Evolutionary conservation across 768 basidiomycete species (phyloP).

Genomic region (Tylopilus felleus): DNA sequence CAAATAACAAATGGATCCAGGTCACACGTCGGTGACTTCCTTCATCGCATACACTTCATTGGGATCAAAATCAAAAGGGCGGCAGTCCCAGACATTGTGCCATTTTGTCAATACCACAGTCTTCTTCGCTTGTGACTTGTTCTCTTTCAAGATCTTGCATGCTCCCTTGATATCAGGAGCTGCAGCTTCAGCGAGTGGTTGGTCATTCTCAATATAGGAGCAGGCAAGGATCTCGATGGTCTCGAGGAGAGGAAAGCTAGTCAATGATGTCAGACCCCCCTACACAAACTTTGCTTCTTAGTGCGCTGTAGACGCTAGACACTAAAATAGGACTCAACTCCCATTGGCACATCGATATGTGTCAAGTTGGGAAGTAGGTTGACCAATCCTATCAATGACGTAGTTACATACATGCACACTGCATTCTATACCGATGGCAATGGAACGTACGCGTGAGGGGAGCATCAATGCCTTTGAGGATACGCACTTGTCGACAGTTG

Average conservation of each 20-base stretch:
- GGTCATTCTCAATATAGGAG: neutral
- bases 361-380: constrained; percentile 8
- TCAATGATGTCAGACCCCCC: neutral
- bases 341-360: neutral
- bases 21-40: constrained; percentile 3
- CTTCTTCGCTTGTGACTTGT: constrained; percentile 5
- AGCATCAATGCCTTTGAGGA: constrained; percentile 5
- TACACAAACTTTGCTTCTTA: neutral
- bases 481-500: neutral
- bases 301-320: neutral
- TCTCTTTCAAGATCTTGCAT: neutral
- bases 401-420: neutral
- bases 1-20: neutral
- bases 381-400: constrained; percentile 1
- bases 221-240: neutral
- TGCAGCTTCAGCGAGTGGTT: neutral
- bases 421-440: constrained; percentile 4
- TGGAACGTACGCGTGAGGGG: neutral
- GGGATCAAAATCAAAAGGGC: neutral
- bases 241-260: neutral
- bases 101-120: neutral
- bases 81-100: neutral
- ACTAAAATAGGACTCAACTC: neutral
- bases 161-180: neutral
- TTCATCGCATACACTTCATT: neutral